Percentiles rank a stretch among this genome's conserved stretches.
These are phyloP conservation scores for Dichotomocladium elegans DNA, from an alignment of 371 early-diverging fungal species.

Conservation along the genomic window DNA sequence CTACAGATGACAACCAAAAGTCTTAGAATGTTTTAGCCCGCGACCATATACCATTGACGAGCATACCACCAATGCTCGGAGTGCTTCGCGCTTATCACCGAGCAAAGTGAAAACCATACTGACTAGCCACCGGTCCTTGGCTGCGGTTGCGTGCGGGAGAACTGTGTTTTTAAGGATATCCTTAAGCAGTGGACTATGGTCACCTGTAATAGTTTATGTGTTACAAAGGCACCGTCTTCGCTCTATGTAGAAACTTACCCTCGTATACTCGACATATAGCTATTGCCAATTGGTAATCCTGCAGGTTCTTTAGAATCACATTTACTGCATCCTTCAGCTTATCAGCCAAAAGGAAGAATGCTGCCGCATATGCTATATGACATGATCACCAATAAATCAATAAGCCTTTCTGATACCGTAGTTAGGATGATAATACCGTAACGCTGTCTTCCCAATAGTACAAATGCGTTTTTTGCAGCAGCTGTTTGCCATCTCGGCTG, in stretches of 20 bases:
- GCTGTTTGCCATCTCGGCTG: constrained; percentile 87
- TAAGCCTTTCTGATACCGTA: background rate
- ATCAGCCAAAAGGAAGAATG: constrained; percentile 92
- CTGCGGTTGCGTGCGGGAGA: constrained; percentile 36
- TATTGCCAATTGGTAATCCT: constrained; percentile 90
- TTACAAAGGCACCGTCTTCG: background rate
- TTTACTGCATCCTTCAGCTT: constrained; percentile 85
- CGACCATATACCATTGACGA: background rate
- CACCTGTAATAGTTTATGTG: constrained; percentile 31
- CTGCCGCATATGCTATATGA: constrained; percentile 76
- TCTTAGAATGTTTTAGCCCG: background rate
- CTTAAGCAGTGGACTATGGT: constrained; percentile 56
- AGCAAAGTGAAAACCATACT: constrained; percentile 65
- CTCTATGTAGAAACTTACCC: constrained; percentile 55
- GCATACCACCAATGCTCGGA: constrained; percentile 61
- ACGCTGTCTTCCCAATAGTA: constrained; percentile 89
- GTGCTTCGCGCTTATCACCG: constrained; percentile 58
- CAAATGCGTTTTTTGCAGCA: constrained; percentile 97
- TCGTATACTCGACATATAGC: constrained; percentile 86
- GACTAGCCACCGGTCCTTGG: constrained; percentile 73
- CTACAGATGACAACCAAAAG: no score
- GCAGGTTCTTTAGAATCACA: constrained; percentile 85
- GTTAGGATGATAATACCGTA: constrained; percentile 76
- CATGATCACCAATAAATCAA: constrained; percentile 13
- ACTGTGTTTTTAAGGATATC: constrained; percentile 49